Evolutionary conservation across 228 moss, liverwort and hornwort genomes (phyloP), one percentile per base, ranked within the genome.

Genomic region (Sphagnum magellanicum): DNA sequence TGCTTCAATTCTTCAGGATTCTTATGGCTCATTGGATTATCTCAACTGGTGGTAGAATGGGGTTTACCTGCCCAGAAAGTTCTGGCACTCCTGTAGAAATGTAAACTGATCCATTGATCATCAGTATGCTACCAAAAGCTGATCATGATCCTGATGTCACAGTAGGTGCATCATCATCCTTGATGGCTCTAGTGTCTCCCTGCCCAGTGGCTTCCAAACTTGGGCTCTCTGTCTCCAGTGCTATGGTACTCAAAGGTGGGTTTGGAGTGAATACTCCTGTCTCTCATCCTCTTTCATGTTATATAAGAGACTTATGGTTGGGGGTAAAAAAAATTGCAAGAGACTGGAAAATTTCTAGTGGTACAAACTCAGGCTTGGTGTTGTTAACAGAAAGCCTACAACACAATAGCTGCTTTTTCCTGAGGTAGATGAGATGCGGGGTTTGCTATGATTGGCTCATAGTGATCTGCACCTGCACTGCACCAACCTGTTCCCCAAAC

Each of bases 391-490:
- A 14, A 14, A 64, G 6, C 49, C 50, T 69, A 81, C 65, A 81
- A 67, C 48, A 47, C 60, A 52, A 72, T 64, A 47, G 63, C 75
- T 16, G 83, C 75, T 46, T 74, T 76, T 61, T 79, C 76, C 15
- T 61, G 71, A 58, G 72, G 52, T 60, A 78, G 80, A 70, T 66
- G 60, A 6, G 77, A 48, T 49, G 76, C 72, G 5, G 67, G 53
- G 12, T 70, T 55, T n/a, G 79, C 74, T 53, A 83, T n/a, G 10
- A 83, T 73, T 10, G 83, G 83, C 66, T 83, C 73, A 69, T 83
- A 83, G 64, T 79, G 83, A 70, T 83, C 79, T 53, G 76, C 83
- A 17, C 83, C 83, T 15, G 79, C 75, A 62, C 76, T 76, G 49
- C 79, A 83, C 83, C 83, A 83, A 50, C 73, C 79, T 79, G 63